Base-by-base conservation (phyloP, 139 green algal species). In the Desmodesmus armatus region DNA sequence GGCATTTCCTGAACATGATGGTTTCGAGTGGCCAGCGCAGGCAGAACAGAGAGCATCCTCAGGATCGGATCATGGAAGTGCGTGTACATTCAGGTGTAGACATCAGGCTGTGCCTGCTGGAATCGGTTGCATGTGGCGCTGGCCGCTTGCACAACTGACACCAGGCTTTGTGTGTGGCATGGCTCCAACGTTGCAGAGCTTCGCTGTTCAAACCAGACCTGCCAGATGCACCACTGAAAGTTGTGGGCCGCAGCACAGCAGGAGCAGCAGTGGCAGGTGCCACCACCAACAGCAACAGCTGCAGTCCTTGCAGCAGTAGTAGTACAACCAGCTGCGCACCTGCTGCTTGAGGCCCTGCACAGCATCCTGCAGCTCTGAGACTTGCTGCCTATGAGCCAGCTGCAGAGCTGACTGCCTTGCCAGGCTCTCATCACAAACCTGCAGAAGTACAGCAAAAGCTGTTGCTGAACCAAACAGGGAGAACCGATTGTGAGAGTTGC, bases 341-440 rank as follows among this genome's bases (percentile, higher is more conserved):
- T 82, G 76, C 6, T 47, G 15, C 47, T 82, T 82, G 7, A 82
- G 53, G 37, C 58, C 35, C 41, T 67, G 33, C 31, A 67, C 40
- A 3, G 71, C 53, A 55, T 82, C 76, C 37, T 72, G 76, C 35
- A 82, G 17, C 44, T 19, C 55, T 55, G 76, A 31, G 3, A 82
- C 23, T 55, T 82, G 53, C 76, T 82, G 76, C 37, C 76, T 35
- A 25, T 82, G 76, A 19, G 31, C 41, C 37, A 82, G 76, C 40
- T 82, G 53, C 23, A 33, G 21, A 5, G 25, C 6, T 7, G 25
- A 72, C 3, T 72, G 53, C 35, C 55, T 23, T 63, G 71, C 41
- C 6, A 21, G 0, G 1, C 5, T 23, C 0, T 65, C 1, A 19
- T 40, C 41, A 40, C 37, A 78, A 39, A 41, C 21, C 60, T 69